Evolutionary conservation across 805 yeast genomes (phyloP).

Genomic region (Cyberlindnera maritima): DNA sequence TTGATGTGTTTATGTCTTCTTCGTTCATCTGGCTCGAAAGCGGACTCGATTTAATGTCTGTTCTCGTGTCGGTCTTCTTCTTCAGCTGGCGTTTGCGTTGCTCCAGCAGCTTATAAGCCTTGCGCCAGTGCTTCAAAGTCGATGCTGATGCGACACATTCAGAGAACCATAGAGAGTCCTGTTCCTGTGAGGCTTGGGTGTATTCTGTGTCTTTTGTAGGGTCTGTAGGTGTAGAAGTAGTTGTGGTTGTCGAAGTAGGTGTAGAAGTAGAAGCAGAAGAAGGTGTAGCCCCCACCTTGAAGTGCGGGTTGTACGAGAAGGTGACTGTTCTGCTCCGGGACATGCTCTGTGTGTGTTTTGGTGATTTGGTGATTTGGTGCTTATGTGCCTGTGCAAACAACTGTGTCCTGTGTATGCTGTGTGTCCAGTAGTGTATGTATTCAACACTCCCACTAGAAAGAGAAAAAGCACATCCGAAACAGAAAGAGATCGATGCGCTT

Average conservation of each 20-base stretch:
- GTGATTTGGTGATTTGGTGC: too few species aligned
- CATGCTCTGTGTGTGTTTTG: not conserved
- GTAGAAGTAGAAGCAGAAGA: too few species aligned
- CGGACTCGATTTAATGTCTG: conserved; percentile 1
- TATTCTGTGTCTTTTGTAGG: too few species aligned
- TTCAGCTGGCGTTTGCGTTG: conserved; percentile 25
- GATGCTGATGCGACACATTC: conserved; percentile 16
- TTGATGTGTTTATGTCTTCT: conserved; percentile 1
- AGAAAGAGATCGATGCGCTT: not conserved
- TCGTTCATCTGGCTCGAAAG: not conserved
- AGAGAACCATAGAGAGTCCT: conserved; percentile 19
- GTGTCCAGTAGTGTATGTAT: too few species aligned
- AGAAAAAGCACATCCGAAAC: too few species aligned
- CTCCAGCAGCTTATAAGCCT: conserved; percentile 28
- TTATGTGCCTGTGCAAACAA: not conserved
- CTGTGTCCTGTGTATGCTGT: too few species aligned
- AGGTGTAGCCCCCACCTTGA: too few species aligned
- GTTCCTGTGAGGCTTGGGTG: conserved; percentile 6
- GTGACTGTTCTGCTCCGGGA: conserved; percentile 11
- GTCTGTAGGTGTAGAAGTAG: too few species aligned
- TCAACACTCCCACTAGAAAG: too few species aligned
- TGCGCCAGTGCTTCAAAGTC: conserved; percentile 23
- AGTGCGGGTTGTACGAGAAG: conserved; percentile 11
- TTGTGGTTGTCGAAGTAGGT: too few species aligned
- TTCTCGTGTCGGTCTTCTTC: too few species aligned